Evolutionary conservation across 805 yeast genomes (phyloP).

Genomic region (Candida methanosorbosa): DNA sequence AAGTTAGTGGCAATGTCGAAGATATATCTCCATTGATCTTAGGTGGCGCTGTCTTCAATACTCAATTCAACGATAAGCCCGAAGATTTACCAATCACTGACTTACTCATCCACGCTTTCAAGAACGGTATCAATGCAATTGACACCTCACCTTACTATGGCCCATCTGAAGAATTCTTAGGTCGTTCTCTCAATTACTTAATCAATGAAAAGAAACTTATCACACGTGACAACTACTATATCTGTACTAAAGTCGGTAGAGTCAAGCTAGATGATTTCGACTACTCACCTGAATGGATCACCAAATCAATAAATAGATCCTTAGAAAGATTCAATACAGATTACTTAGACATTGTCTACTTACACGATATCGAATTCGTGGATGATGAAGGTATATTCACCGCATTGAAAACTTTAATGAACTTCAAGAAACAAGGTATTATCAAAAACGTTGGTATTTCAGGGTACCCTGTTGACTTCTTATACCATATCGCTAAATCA

Average conservation of each 20-base stretch:
- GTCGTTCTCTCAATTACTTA: constrained; percentile 45
- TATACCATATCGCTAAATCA: constrained; percentile 41
- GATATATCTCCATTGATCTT: constrained; percentile 52
- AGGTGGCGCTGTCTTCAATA: constrained; percentile 87
- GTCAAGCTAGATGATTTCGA: constrained; percentile 62
- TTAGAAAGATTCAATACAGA: constrained; percentile 53
- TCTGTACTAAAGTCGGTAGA: constrained; percentile 87
- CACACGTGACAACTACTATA: constrained; percentile 54
- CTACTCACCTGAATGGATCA: constrained; percentile 53
- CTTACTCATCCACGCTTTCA: constrained; percentile 52
- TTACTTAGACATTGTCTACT: constrained; percentile 73
- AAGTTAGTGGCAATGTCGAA: constrained; percentile 16
- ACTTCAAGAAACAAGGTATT: constrained; percentile 54
- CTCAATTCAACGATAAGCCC: constrained; percentile 71
- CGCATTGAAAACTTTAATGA: constrained; percentile 55
- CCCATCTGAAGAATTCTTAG: constrained; percentile 69
- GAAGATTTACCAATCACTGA: constrained; percentile 45
- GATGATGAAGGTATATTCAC: constrained; percentile 40
- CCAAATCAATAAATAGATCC: constrained; percentile 58
- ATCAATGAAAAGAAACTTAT: constrained; percentile 25
- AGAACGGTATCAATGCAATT: constrained; percentile 62
- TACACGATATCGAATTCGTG: constrained; percentile 87
- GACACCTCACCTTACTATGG: constrained; percentile 96
- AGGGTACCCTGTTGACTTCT: constrained; percentile 76
- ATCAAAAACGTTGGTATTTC: constrained; percentile 67